phyloP scores from a whole-genome alignment of 1,284 basidiomycete genomes.

The Psilocybe mexicana region DNA sequence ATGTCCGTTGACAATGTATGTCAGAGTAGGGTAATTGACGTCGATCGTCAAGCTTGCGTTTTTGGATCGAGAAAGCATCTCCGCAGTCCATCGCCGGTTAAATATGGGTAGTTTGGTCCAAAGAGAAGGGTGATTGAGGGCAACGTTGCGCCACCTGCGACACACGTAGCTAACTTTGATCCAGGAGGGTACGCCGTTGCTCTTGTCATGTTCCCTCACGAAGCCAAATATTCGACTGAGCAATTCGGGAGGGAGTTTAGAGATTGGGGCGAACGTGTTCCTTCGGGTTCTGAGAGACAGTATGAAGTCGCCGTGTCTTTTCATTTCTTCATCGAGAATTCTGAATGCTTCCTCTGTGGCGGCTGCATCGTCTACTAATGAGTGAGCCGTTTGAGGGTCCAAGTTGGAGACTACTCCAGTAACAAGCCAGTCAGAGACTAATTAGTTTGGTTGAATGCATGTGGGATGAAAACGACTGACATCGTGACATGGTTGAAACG shows the following conservation, averaged over 20 bases:
- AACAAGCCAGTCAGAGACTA: not conserved
- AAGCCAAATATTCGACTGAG: conserved; percentile 10
- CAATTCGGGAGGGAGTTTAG: conserved; percentile 14
- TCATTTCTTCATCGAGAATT: conserved; percentile 20
- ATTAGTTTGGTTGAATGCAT: not conserved
- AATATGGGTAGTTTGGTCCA: conserved; percentile 15
- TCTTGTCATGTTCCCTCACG: not conserved
- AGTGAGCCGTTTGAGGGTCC: not conserved
- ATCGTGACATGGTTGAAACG: not conserved
- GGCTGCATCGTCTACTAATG: not conserved
- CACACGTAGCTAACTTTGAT: conserved; percentile 14
- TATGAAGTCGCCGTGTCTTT: conserved; percentile 13
- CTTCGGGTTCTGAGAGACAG: conserved; percentile 3
- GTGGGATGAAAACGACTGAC: too few species aligned
- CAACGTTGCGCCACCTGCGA: conserved; percentile 11
- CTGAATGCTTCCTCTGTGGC: not conserved
- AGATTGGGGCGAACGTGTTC: conserved; percentile 12
- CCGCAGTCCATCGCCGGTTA: conserved; percentile 24
- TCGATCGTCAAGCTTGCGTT: conserved; percentile 24
- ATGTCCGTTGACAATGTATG: not conserved
- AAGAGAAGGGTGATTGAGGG: conserved; percentile 15
- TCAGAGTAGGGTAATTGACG: not conserved
- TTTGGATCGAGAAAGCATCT: conserved; percentile 31
- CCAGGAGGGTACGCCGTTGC: conserved; percentile 1
- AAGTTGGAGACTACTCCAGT: not conserved